phyloP scores from a whole-genome alignment of 2,329 filamentous ascomycete genomes.

The Alternaria arbusti region DNA sequence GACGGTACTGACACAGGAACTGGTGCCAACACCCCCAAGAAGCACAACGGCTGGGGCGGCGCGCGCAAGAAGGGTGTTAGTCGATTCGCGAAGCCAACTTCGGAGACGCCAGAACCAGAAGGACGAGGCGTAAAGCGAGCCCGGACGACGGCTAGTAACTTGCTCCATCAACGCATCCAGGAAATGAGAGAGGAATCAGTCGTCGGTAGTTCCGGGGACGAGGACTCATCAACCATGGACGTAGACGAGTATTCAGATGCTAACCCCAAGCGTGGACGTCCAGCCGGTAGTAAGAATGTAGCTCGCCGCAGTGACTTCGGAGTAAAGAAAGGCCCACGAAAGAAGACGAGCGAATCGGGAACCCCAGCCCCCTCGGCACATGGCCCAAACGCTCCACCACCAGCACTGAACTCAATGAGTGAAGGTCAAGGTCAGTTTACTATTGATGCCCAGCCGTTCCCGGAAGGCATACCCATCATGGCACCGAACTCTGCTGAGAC shows the following conservation, averaged over 20 bases:
- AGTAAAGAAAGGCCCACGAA: conserved; percentile 57
- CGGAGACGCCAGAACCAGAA: conserved; percentile 47
- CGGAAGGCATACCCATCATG: conserved; percentile 23
- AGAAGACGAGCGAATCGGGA: conserved; percentile 36
- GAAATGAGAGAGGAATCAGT: conserved; percentile 55
- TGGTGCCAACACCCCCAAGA: conserved; percentile 40
- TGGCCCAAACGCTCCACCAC: conserved; percentile 33
- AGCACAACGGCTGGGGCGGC: conserved; percentile 47
- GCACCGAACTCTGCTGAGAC: conserved; percentile 40
- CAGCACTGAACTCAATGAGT: conserved; percentile 44
- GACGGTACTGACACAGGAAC: conserved; percentile 41
- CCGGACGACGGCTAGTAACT: conserved; percentile 31
- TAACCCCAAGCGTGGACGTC: conserved; percentile 42
- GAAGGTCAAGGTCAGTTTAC: conserved; percentile 48
- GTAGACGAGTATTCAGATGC: conserved; percentile 33
- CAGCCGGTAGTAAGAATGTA: conserved; percentile 56
- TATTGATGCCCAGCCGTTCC: conserved; percentile 37
- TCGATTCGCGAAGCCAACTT: conserved; percentile 36
- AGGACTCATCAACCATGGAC: conserved; percentile 40
- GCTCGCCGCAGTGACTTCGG: conserved; percentile 55
- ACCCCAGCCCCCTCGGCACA: conserved; percentile 29
- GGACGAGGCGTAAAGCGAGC: conserved; percentile 37
- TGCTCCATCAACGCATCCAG: conserved; percentile 53
- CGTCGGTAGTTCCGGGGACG: conserved; percentile 45
- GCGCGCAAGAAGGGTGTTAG: conserved; percentile 47